Evolutionary conservation across 495 filamentous ascomycete genomes (phyloP).

Genomic region (Staphylotrichum longicolle): DNA sequence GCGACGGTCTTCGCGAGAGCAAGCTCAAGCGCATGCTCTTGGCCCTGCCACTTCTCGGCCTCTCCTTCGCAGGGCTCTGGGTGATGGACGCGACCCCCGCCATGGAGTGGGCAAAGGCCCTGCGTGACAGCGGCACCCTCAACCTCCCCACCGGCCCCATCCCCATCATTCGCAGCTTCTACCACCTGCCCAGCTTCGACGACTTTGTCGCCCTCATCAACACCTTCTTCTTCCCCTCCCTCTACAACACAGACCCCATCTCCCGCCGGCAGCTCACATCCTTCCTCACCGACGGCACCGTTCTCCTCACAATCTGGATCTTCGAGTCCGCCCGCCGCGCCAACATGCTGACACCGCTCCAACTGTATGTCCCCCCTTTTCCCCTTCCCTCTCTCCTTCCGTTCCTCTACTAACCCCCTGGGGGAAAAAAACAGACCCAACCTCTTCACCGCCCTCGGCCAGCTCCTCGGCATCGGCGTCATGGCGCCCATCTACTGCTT

Average conservation of each 20-base stretch:
- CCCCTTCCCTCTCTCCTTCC: constrained; percentile 3
- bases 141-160: not conserved
- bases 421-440: constrained; percentile 16
- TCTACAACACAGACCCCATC: constrained; percentile 21
- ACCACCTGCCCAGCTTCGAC: constrained; percentile 6
- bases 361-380: constrained; percentile 16
- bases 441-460: constrained; percentile 20
- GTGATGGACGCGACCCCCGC: constrained; percentile 8
- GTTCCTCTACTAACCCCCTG: not conserved
- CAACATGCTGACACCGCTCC: constrained; percentile 14
- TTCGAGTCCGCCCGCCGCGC: constrained; percentile 23
- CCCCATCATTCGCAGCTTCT: constrained; percentile 14
- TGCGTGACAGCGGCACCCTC: constrained; percentile 1
- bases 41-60: constrained; percentile 16
- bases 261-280: constrained; percentile 21
- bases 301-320: constrained; percentile 25
- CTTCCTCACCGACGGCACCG: constrained; percentile 25
- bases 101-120: not conserved
- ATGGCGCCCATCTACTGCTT: constrained; percentile 25
- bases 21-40: constrained; percentile 16
- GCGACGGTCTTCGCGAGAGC: constrained; percentile 22
- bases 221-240: constrained; percentile 25
- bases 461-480: constrained; percentile 27
- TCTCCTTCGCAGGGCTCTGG: constrained; percentile 4
- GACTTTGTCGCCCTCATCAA: constrained; percentile 15